Base-by-base conservation (phyloP, 23 red algal species). In the Gracilaria gracilis region DNA sequence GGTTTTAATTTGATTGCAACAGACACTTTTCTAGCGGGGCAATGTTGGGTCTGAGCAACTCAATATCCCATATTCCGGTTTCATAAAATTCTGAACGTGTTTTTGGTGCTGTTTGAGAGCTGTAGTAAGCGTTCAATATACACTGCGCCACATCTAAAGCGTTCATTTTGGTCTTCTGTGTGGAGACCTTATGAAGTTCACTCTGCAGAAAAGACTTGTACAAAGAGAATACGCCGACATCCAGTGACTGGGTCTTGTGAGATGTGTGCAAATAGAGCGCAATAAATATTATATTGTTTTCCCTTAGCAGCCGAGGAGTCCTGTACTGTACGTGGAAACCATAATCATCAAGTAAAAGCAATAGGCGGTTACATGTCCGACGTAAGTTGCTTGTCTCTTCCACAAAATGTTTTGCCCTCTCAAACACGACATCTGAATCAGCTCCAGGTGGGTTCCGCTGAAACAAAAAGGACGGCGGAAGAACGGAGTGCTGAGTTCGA, bases 71-170 rank as follows among this genome's bases (percentile, higher is more conserved):
- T n/a, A n/a, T n/a, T n/a, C n/a, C n/a, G n/a, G n/a, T n/a, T n/a
- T n/a, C n/a, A n/a, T n/a, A n/a, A n/a, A n/a, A n/a, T n/a, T n/a
- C n/a, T n/a, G n/a, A n/a, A n/a, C n/a, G n/a, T n/a, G n/a, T n/a
- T n/a, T n/a, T n/a, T n/a, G n/a, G n/a, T n/a, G n/a, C n/a, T n/a
- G n/a, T n/a, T n/a, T n/a, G n/a, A n/a, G n/a, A n/a, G n/a, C n/a
- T n/a, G n/a, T n/a, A n/a, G n/a, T n/a, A n/a, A n/a, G n/a, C n/a
- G n/a, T n/a, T n/a, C n/a, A n/a, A n/a, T n/a, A n/a, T n/a, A n/a
- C n/a, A n/a, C n/a, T n/a, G n/a, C n/a, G n/a, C n/a, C n/a, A n/a
- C 66, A 48, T 87, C 21, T 53, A 87, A 87, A 29, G 40, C 65
- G 50, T 87, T 62, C 38, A 72, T 12, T 25, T 71, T 17, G 17